Conservation (phyloP, 1,139 yeast species). For the Suhomyces terraborum region DNA sequence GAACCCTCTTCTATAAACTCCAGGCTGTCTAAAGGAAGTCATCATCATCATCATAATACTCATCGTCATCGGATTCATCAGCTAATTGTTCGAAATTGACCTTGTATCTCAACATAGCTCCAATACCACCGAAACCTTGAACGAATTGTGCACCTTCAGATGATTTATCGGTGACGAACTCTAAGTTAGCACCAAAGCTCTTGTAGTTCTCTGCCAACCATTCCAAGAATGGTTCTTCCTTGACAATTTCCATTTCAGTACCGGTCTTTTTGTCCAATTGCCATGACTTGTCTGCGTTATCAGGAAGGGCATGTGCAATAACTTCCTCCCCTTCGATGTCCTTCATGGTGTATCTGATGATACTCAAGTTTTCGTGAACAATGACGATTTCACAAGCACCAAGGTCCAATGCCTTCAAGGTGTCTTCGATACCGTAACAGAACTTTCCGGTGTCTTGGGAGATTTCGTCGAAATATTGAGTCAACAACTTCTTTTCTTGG, state of each 20-base stretch:
- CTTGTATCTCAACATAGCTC: conserved; percentile 93
- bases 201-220: conserved; percentile 98
- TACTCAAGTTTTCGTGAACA: conserved; percentile 89
- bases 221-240: conserved; percentile 83
- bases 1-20: conserved; percentile 7
- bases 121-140: conserved; percentile 98
- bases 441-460: conserved; percentile 95
- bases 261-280: conserved; percentile 84
- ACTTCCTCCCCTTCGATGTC: conserved; percentile 81
- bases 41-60: conserved; percentile 75
- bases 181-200: conserved; percentile 90
- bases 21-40: conserved; percentile 42
- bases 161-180: conserved; percentile 93
- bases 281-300: conserved; percentile 73
- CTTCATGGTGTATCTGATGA: conserved; percentile 79
- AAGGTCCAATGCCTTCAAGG: conserved; percentile 90
- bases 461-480: conserved; percentile 91
- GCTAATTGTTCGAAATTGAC: conserved; percentile 93
- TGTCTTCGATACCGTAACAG: conserved; percentile 97
- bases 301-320: conserved; percentile 71
- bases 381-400: conserved; percentile 94
- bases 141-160: conserved; percentile 98
- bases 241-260: conserved; percentile 80
- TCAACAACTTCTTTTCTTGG: conserved; percentile 94
- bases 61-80: conserved; percentile 84